Evolutionary conservation across 345 rosid genomes (phyloP), one percentile per base, ranked within the genome.

Genomic region (Citrus inodora): DNA sequence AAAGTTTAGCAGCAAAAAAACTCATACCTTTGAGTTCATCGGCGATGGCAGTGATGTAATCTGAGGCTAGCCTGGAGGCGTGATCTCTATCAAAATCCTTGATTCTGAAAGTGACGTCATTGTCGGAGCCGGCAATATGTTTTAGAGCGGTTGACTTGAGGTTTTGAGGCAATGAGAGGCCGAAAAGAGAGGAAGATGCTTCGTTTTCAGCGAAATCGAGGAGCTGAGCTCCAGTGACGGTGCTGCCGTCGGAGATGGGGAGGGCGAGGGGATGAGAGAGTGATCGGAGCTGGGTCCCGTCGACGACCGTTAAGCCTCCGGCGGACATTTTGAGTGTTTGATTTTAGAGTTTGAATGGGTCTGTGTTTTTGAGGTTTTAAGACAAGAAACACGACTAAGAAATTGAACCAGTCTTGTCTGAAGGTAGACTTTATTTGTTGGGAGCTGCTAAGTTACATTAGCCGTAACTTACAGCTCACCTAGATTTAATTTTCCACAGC

Each of bases 221-320:
- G 77, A 93, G 87, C 78, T 87, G 86, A 78, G 94, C 88, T 65
- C 93, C 97, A 35, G 85, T 93, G 22, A 73, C 4, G 61, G 83
- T 21, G 73, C 65, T 32, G 66, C 64, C 68, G 70, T 51, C 14
- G 25, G 83, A 82, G 46, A 87, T 88, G 51, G 88, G 89, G 2
- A 80, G 76, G 27, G 85, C 79, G 75, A 83, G 76, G 25, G 86
- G 82, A 78, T 82, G 71, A 61, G 83, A 82, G 68, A 88, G 73
- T 74, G 88, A 91, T 82, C 94, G 82, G 70, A 94, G 89, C 27
- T 79, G 75, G n/a, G 85, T 33, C 35, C 97, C 98, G 84, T 94
- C 94, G 19, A 93, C 69, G 66, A 93, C 85, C 67, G 81, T 87
- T n/a, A 87, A 75, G 62, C 91, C 92, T 76, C 87, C 85, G 86